Evolutionary conservation across 805 yeast species (phyloP).

Genomic region (Saccharomycopsis capsularis): DNA sequence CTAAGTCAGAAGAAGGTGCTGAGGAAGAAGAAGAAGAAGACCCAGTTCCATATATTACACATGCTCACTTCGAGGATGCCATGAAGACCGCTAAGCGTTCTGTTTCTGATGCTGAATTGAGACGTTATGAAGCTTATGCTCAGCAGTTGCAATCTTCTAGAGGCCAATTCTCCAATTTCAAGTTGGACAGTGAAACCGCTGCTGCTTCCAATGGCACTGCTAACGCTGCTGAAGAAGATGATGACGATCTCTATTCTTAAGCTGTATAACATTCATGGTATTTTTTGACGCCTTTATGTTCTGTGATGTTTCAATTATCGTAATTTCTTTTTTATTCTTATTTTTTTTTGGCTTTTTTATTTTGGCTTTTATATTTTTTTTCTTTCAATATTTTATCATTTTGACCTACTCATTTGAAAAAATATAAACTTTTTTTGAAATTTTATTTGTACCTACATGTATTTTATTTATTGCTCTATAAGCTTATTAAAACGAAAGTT

Average conservation of each 20-base stretch:
- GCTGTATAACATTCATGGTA: not conserved
- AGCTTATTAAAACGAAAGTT: no score
- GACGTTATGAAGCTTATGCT: constrained; percentile 97
- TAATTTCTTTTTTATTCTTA: no score
- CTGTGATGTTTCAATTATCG: no score
- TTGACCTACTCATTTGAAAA: not conserved
- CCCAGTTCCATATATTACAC: constrained; percentile 92
- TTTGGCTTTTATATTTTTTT: no score
- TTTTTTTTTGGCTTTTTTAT: no score
- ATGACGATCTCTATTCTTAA: constrained; percentile 37
- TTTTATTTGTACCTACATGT: no score
- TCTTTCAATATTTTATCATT: not conserved
- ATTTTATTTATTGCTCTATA: no score
- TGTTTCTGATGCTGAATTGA: constrained; percentile 92
- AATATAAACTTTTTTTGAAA: no score
- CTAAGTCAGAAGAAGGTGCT: constrained; percentile 34
- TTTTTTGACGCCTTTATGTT: not conserved
- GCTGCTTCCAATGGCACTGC: constrained; percentile 35
- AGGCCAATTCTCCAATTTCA: constrained; percentile 88
- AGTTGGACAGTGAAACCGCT: constrained; percentile 54
- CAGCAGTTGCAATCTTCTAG: constrained; percentile 94
- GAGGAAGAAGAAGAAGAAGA: constrained; percentile 70
- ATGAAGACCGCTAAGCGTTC: constrained; percentile 99
- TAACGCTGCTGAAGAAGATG: constrained; percentile 47
- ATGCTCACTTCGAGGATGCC: constrained; percentile 95